These are phyloP conservation scores for Aegilops longissima DNA, from an alignment of 176 grass and related monocot species.

Conservation along the genomic window DNA sequence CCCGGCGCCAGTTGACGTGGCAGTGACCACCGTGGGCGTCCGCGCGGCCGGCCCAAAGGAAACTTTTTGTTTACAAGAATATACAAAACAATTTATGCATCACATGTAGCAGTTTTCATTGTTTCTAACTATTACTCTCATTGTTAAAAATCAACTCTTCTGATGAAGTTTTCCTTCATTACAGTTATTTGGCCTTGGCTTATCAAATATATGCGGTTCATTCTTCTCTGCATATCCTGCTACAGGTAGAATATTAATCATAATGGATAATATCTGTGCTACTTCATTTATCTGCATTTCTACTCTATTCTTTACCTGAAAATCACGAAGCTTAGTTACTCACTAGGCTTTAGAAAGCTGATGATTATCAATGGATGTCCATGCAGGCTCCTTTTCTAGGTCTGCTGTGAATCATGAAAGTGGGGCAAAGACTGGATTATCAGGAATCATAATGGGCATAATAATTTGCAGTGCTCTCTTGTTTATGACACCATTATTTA, in stretches of 20 bases:
- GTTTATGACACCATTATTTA: constrained; percentile 97
- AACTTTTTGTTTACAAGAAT: not conserved
- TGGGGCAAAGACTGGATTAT: constrained; percentile 81
- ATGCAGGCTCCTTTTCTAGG: constrained; percentile 94
- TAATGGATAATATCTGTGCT: not conserved
- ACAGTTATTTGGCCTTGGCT: constrained; percentile 92
- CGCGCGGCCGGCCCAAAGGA: not conserved
- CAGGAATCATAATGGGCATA: constrained; percentile 92
- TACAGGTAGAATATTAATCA: constrained; percentile 65
- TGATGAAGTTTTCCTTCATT: constrained; percentile 3
- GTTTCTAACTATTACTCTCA: not conserved
- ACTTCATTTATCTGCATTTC: constrained; percentile 11
- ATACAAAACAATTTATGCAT: not conserved
- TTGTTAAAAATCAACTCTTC: constrained; percentile 16
- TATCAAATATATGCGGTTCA: constrained; percentile 92
- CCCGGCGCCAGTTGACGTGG: too few species aligned
- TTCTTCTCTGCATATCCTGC: constrained; percentile 91
- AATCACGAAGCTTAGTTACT: constrained; percentile 20
- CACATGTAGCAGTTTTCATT: not conserved
- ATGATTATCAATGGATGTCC: constrained; percentile 30
- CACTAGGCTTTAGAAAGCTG: constrained; percentile 11
- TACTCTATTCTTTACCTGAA: constrained; percentile 12
- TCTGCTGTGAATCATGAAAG: constrained; percentile 99
- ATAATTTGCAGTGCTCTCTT: constrained; percentile 84
- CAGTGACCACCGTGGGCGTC: too few species aligned